Conservation (phyloP, 2,329 filamentous ascomycete species). For the Pezicula neosporulosa region DNA sequence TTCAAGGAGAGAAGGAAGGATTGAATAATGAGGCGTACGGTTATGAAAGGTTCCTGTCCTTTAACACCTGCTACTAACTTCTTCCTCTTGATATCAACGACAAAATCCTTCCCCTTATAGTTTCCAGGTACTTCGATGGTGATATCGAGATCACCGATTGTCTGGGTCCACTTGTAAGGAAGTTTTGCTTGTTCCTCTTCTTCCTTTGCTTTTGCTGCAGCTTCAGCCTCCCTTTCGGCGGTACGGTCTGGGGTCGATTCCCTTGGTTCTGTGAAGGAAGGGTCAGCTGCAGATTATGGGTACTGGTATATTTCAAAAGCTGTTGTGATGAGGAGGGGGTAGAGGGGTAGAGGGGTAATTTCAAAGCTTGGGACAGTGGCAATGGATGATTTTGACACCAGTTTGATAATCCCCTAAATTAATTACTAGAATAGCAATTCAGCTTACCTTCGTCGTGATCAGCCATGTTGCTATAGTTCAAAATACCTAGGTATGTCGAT, state of each 20-base stretch:
- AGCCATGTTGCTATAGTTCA: too few species aligned
- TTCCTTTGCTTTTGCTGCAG: constrained; percentile 66
- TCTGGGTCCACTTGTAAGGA: constrained; percentile 97
- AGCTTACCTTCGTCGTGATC: too few species aligned
- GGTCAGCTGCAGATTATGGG: neutral
- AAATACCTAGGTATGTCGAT: too few species aligned
- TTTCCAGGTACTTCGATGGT: constrained; percentile 75
- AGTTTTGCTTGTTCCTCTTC: constrained; percentile 83
- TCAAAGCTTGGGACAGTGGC: neutral
- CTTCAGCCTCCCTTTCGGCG: constrained; percentile 37
- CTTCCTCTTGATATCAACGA: constrained; percentile 77
- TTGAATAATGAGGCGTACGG: constrained; percentile 56
- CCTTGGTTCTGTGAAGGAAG: too few species aligned
- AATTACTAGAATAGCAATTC: too few species aligned
- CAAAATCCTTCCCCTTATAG: constrained; percentile 78
- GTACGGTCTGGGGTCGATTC: too few species aligned
- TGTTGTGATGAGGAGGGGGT: neutral
- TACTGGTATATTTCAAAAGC: neutral
- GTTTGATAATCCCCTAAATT: too few species aligned
- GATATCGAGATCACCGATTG: constrained; percentile 83
- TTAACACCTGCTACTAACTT: constrained; percentile 79
- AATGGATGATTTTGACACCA: neutral
- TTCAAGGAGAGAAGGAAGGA: too few species aligned
- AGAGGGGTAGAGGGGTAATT: neutral
- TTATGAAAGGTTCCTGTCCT: constrained; percentile 80